Base-by-base conservation (phyloP, 2,329 filamentous ascomycete genomes). In the Colletotrichum magnum region DNA sequence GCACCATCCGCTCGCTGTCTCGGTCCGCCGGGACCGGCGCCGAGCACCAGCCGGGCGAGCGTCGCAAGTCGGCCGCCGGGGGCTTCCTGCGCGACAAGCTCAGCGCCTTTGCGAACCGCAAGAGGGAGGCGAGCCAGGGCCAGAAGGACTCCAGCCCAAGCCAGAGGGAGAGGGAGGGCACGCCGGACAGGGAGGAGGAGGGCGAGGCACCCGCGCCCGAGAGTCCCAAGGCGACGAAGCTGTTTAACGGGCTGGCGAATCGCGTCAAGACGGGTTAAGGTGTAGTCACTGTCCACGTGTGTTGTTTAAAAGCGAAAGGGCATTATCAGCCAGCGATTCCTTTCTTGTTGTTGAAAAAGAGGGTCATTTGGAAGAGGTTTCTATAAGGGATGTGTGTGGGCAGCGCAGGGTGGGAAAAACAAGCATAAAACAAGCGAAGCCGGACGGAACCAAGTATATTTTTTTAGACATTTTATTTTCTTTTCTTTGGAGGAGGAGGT, bases 1-100 rank as follows among this genome's bases (percentile, higher is more conserved):
- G 71, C 36, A 54, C 64, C 26, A 69, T 72, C 10, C 59, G 69
- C 39, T 65, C 72, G 3, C 69, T 70, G 6, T 72, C 72, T 18
- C 72, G 70, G 24, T 50, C 71, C 12, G 70, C 63, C 50, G 56
- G 69, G 16, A 59, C 75, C 73, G 50, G 73, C 68, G 61, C 21
- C 36, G 64, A 71, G 28, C 28, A 32, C 28, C 28, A 32, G 12
- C 26, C 56, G 18, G 36, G 43, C 4, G 67, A 65, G 9, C 72
- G 75, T 50, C 74, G 75, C 7, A 77, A 74, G 69, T 74, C 77
- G 12, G 73, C 72, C 9, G 75, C 76, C 6, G 70, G 76, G 18
- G 76, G 78, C 2, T 81, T 80, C 63, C 69, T 83, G 6, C 75
- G 76, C 36, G 81, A 81, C 28, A 83, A 78, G 70, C 50, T 81